A percentile compares a stretch with the other conserved stretches of the same genome.
phyloP scores from a whole-genome alignment of 2,329 filamentous ascomycete species.

The Coniochaeta hoffmannii region DNA sequence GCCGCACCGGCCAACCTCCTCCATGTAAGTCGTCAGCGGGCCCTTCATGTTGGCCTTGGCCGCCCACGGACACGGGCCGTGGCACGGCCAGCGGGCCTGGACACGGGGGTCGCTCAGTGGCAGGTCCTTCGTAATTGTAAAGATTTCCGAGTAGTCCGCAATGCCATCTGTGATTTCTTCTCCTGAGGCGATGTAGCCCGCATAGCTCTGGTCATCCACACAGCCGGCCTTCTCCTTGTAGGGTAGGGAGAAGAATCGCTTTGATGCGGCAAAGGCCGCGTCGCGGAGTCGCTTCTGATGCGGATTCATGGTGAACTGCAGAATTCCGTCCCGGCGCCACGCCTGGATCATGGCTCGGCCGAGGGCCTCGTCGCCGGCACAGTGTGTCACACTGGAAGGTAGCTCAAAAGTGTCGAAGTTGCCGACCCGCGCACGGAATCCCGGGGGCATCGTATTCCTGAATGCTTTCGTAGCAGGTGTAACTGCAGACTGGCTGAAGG shows the following conservation, averaged over 20 bases:
- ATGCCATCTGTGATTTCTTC: slow-evolving; percentile 41
- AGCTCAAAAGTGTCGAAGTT: slow-evolving; percentile 34
- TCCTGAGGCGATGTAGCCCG: slow-evolving; percentile 41
- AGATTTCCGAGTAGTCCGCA: slow-evolving; percentile 44
- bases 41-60: slow-evolving; percentile 28
- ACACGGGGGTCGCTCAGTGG: slow-evolving; percentile 29
- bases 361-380: slow-evolving; percentile 24
- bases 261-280: slow-evolving; percentile 27
- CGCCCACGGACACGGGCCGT: slow-evolving; percentile 42
- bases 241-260: slow-evolving; percentile 29
- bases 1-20: slow-evolving; percentile 30
- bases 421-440: slow-evolving; percentile 19
- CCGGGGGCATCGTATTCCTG: slow-evolving; percentile 20
- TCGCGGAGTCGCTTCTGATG: slow-evolving; percentile 26
- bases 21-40: slow-evolving; percentile 32
- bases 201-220: slow-evolving; percentile 35
- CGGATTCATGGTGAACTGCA: slow-evolving; percentile 33
- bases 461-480: background rate
- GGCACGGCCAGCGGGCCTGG: slow-evolving; percentile 36
- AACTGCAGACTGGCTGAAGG: background rate
- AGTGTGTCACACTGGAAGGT: slow-evolving; percentile 27
- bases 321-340: slow-evolving; percentile 37
- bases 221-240: slow-evolving; percentile 31
- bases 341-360: slow-evolving; percentile 32
- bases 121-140: slow-evolving; percentile 43